Evolutionary conservation across 2,329 filamentous ascomycete genomes (phyloP), one percentile per base, ranked within the genome.

Genomic region (Pseudocercospora fijiensis): DNA sequence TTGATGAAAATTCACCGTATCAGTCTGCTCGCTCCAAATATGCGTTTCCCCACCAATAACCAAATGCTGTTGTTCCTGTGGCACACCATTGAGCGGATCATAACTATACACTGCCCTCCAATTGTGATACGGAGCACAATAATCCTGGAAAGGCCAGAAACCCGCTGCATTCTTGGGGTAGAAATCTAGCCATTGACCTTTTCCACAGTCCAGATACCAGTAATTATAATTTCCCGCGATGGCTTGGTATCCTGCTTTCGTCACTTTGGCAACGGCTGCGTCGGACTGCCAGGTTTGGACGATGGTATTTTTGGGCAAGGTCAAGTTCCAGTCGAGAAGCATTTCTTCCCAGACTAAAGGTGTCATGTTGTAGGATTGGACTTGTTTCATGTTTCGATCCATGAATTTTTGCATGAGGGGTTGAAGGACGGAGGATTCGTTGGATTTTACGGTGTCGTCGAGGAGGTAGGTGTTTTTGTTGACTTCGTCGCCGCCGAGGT

Each of bases 311-410:
- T 83, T 76, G 2, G 86, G 87, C 5, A 96, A 79, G 0, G 85
- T 90, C 52, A 95, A 79, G 73, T 93, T 90, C 89, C 91, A 96
- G 24, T 87, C 82, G 9, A 90, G 80, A 0, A 91, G 81, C 83
- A 95, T 92, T 76, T 96, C 92, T 76, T 96, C 91, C 92, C 92
- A 96, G 0, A 93, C 90, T 22, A 96, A 80, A 0, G 92, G 91
- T 4, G 83, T 85, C 58, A 96, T 78, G 4, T 88, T 88, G 57
- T 67, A 64, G 5, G 84, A 81, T 49, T 83, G 81, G 45, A 95
- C 81, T 52, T 87, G 85, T 28, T 78, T 81, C 75, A 93, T 90
- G 71, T 88, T 87, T 68, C 84, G 83, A 74, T 90, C 85, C 67
- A 96, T 80, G 74, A 96, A 92, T 62, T 83, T 85, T 75, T 96